Evolutionary conservation across 2,329 filamentous ascomycete genomes (phyloP), one percentile per base, ranked within the genome.

Genomic region (Aspergillus novoparasiticus): DNA sequence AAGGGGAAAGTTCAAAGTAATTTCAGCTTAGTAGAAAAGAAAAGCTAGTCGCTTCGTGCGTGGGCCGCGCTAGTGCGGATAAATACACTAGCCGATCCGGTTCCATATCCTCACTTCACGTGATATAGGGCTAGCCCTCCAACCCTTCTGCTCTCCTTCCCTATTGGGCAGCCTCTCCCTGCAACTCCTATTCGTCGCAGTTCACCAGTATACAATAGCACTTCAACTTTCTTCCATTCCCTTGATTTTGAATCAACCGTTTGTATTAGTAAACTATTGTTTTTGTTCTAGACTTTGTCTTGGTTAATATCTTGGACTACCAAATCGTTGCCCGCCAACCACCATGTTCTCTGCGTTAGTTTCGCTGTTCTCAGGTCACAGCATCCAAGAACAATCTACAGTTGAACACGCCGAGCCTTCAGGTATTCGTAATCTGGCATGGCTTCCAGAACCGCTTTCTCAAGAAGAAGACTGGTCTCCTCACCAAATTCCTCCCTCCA

Each of bases 371-470:
- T 26, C 4, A 28, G 45, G 45, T 2, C 23, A 30, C 26, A 23
- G 48, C n/a, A n/a, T 43, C 39, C 39, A 36, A 36, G 12, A 14
- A 36, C 6, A n/a, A 12, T 21, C 30, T 48, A 66, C 4, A 58
- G 65, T 39, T 36, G 68, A n/a, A 74, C 46, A 1, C 70, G 62
- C 12, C 66, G 62, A 5, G 65, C 72, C 62, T 69, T 74, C 57
- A 81, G 58, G 64, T 75, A 80, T 64, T 78, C 74, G 68, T 81
- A 81, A 58, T 80, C 77, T 23, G 72, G 69, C 77, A 80, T 79
- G 1, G 77, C 73, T 34, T 70, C 69, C 43, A 63, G 28, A 16
- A 78, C 75, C 28, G 65, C 64, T 51, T 67, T 65, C 60, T 74
- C 70, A 43, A 79, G 55, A 16, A 66, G 34, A n/a, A 36, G 43